Evolutionary conservation across 768 basidiomycete species (phyloP), one percentile per base, ranked within the genome.

Genomic region (Lactarius sp.): DNA sequence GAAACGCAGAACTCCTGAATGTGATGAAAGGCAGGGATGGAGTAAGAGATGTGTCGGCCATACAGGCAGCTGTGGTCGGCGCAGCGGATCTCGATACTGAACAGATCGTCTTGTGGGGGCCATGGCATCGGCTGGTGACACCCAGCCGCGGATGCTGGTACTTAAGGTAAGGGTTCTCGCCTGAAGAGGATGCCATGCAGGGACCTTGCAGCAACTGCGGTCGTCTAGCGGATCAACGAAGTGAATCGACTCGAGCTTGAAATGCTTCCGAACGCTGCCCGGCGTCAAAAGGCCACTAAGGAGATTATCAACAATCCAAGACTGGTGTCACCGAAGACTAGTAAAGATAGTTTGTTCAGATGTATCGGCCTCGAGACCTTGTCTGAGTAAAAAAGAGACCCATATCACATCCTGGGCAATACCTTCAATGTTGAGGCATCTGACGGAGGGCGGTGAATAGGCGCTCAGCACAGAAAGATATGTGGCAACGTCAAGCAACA

Each of bases 1-100:
- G 52, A 52, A 8, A 33, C 59, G 52, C 27, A 27, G 27, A 27
- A n/a, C 27, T 27, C 27, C 27, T 27, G 27, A 3, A 27, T 27
- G 27, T 2, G 27, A 27, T 27, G 27, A 27, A 60, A 53, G 52
- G 42, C 16, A 1, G 59, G 37, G 20, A 44, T 18, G 34, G 59
- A 53, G 13, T 47, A 60, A 33, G 52, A 52, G 0, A 51, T 60
- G 59, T 60, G 59, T 14, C 46, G 42, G 59, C 52, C 33, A 42
- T 60, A 47, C 7, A 60, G 52, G 37, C 59, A 60, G 6, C 52
- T 53, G 16, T 18, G 34, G 42, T 53, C 59, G 1, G 3, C 5
- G 31, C 42, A n/a, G 34, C 44, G 13, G n/a, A 61, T 47, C 44
- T 61, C 42, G 34, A 61, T 52, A 4, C 52, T 61, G 60, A 61